Percentiles rank a stretch among this genome's conserved stretches.
Evolutionary conservation across 345 rosid species (phyloP).

Genomic region (Gossypium longicalyx): DNA sequence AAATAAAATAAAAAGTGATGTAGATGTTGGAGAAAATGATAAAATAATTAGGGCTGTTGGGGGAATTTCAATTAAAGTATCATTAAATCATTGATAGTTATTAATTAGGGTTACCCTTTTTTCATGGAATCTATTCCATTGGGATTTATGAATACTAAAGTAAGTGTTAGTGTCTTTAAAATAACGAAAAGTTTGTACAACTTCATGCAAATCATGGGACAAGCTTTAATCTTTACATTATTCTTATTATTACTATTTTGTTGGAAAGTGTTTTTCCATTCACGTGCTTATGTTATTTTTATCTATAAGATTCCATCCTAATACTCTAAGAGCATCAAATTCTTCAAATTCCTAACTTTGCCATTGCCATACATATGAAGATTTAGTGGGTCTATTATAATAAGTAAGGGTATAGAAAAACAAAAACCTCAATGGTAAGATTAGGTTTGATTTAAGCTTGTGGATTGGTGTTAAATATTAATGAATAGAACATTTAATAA

Average conservation of each 20-base stretch:
- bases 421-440: no score
- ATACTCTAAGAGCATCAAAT: no score
- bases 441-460: no score
- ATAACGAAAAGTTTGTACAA: background rate
- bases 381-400: no score
- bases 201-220: background rate
- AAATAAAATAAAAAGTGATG: constrained; percentile 3
- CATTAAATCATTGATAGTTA: background rate
- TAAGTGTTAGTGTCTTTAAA: background rate
- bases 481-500: no score
- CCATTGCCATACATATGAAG: no score
- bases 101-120: background rate
- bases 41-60: background rate
- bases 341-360: no score
- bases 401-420: no score
- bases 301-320: no score
- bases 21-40: constrained; percentile 1
- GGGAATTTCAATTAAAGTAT: background rate
- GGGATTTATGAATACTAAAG: background rate
- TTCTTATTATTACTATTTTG: background rate
- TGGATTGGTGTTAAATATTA: no score
- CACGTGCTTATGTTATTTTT: no score
- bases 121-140: constrained; percentile 1
- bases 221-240: background rate
- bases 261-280: no score